A percentile compares a stretch with the other conserved stretches of the same genome.
phyloP scores from a whole-genome alignment of 352 stramenopile species.

The Globisporangium rhizosaccharum region DNA sequence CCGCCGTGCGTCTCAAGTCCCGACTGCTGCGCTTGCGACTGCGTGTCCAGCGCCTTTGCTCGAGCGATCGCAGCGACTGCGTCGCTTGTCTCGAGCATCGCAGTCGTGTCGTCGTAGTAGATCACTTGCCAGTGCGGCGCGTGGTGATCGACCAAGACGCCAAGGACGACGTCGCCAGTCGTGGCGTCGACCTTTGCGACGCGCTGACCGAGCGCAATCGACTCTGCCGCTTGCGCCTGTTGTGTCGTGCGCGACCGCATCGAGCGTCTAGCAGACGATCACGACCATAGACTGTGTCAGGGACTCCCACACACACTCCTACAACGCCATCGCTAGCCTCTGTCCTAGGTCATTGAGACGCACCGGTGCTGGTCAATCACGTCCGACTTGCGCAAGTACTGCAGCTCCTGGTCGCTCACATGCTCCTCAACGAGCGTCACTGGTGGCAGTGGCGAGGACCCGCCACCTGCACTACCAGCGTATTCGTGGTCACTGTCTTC shows the following conservation, averaged over 20 bases:
- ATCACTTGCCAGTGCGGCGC: slow-evolving; percentile 43
- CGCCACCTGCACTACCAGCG: slow-evolving; percentile 5
- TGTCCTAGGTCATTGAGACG: not conserved
- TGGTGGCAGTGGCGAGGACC: slow-evolving; percentile 1
- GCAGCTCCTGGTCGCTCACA: slow-evolving; percentile 29
- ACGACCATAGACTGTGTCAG: not conserved
- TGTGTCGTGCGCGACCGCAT: slow-evolving; percentile 18
- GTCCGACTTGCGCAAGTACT: slow-evolving; percentile 42
- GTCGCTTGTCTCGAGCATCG: slow-evolving; percentile 26
- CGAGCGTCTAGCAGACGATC: slow-evolving; percentile 18
- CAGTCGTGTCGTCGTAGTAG: slow-evolving; percentile 48
- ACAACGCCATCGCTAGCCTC: not conserved
- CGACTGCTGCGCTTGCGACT: not conserved
- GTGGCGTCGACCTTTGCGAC: slow-evolving; percentile 31
- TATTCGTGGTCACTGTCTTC: slow-evolving; percentile 21
- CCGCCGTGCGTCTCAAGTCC: not conserved
- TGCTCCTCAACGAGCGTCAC: slow-evolving; percentile 23
- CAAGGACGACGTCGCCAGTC: slow-evolving; percentile 33
- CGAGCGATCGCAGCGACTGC: slow-evolving; percentile 25
- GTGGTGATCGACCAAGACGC: slow-evolving; percentile 38
- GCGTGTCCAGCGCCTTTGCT: slow-evolving; percentile 18
- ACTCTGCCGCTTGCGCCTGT: not conserved
- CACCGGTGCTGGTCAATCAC: slow-evolving; percentile 50
- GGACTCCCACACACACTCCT: not conserved
- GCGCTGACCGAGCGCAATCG: slow-evolving; percentile 24